These are phyloP conservation scores for Pseudevernia furfuracea DNA, from an alignment of 495 filamentous ascomycete species.

Conservation along the genomic window DNA sequence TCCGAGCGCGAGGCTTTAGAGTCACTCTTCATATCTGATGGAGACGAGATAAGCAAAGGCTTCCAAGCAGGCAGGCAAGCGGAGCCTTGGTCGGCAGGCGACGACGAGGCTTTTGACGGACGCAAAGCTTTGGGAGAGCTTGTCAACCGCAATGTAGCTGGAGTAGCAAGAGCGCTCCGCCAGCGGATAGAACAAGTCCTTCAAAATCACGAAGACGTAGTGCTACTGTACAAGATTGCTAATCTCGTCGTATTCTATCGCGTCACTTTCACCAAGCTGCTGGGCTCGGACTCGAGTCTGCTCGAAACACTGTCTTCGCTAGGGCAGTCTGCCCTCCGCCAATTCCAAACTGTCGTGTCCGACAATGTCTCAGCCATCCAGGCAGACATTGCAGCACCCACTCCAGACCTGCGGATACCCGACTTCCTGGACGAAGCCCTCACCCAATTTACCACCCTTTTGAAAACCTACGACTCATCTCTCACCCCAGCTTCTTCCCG, in stretches of 20 bases:
- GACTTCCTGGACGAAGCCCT: slow-evolving; percentile 79
- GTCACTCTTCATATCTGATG: slow-evolving; percentile 81
- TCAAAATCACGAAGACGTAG: slow-evolving; percentile 82
- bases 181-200: slow-evolving; percentile 87
- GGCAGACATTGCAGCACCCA: slow-evolving; percentile 55
- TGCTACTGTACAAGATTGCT: slow-evolving; percentile 79
- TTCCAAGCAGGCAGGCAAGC: slow-evolving; percentile 79
- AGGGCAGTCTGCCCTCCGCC: slow-evolving; percentile 68
- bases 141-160: slow-evolving; percentile 76
- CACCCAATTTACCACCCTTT: slow-evolving; percentile 60
- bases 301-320: slow-evolving; percentile 60
- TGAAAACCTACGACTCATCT: slow-evolving; percentile 80
- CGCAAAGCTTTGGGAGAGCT: slow-evolving; percentile 77
- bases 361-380: slow-evolving; percentile 70
- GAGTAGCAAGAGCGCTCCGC: slow-evolving; percentile 66
- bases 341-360: slow-evolving; percentile 72
- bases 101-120: slow-evolving; percentile 69
- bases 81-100: slow-evolving; percentile 73
- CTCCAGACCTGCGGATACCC: slow-evolving; percentile 66
- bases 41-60: slow-evolving; percentile 79
- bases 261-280: slow-evolving; percentile 69
- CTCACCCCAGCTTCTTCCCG: slow-evolving; percentile 49
- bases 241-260: slow-evolving; percentile 87
- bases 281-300: slow-evolving; percentile 61
- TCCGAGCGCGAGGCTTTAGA: slow-evolving; percentile 91